A percentile compares a stretch with the other conserved stretches of the same genome.
Conservation (phyloP, 179 eudicot genomes). For the Heliamphora pulchella region DNA sequence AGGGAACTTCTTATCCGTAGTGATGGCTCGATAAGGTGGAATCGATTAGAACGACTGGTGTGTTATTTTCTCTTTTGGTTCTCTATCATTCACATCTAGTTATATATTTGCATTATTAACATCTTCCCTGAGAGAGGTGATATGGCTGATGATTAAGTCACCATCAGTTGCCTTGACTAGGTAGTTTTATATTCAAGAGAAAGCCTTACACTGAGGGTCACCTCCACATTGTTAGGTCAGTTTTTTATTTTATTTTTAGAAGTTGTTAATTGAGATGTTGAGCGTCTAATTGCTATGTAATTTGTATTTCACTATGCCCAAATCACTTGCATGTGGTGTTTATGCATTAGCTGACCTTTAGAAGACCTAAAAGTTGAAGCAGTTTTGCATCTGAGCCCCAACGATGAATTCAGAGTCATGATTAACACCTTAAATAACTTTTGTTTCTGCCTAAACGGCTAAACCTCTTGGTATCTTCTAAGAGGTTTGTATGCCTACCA, state of each 20-base stretch:
- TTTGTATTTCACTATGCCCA: neutral
- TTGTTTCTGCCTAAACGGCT: neutral
- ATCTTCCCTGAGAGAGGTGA: neutral
- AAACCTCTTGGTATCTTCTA: neutral
- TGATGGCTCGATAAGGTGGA: constrained; percentile 96
- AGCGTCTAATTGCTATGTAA: neutral
- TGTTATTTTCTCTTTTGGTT: constrained; percentile 19
- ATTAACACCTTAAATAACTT: neutral
- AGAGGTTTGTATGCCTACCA: neutral
- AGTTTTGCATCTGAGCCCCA: neutral
- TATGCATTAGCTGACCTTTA: neutral
- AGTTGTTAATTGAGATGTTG: no score
- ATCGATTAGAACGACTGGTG: constrained; percentile 88
- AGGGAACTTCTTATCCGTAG: constrained; percentile 80
- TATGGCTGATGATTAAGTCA: neutral
- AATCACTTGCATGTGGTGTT: neutral
- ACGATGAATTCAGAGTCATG: neutral
- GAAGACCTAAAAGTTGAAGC: neutral
- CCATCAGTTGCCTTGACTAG: neutral
- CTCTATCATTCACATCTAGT: constrained; percentile 9
- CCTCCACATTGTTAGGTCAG: neutral
- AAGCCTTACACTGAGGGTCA: no score
- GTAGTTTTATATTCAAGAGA: no score
- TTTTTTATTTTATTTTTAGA: neutral
- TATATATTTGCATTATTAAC: neutral